These are phyloP conservation scores for Phytophthora aleatoria DNA, from an alignment of 352 stramenopile genomes.

Conservation along the genomic window DNA sequence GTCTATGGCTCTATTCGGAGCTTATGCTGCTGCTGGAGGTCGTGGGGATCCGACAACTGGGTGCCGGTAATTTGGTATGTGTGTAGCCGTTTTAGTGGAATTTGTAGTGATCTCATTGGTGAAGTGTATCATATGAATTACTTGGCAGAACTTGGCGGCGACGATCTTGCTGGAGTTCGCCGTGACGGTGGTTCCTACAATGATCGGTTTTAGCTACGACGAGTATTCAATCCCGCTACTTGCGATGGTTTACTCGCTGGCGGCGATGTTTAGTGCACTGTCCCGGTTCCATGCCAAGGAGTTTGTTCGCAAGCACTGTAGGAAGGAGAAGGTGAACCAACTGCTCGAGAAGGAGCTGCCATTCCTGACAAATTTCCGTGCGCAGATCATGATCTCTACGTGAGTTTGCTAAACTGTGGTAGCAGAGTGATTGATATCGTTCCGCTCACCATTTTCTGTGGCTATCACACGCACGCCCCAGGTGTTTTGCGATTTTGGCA, in stretches of 20 bases:
- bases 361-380: constrained; percentile 81
- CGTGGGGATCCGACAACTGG: constrained; percentile 59
- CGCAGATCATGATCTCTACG: constrained; percentile 86
- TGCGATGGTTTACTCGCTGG: constrained; percentile 57
- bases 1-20: constrained; percentile 86
- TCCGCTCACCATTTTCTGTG: background rate
- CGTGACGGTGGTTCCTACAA: constrained; percentile 70
- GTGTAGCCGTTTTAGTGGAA: background rate
- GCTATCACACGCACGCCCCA: constrained; percentile 20
- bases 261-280: constrained; percentile 54
- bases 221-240: constrained; percentile 67
- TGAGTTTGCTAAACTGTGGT: constrained; percentile 30
- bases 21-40: constrained; percentile 77
- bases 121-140: constrained; percentile 1
- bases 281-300: constrained; percentile 80
- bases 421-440: background rate
- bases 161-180: constrained; percentile 75
- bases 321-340: constrained; percentile 84
- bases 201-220: constrained; percentile 72
- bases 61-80: constrained; percentile 54
- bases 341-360: constrained; percentile 73
- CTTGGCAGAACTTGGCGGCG: constrained; percentile 44
- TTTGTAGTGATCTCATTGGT: background rate
- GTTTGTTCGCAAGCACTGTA: constrained; percentile 73
- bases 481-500: constrained; percentile 94